Evolutionary conservation across 208 protist genomes (phyloP).

Genomic region (Acanthamoeba polyphaga): DNA sequence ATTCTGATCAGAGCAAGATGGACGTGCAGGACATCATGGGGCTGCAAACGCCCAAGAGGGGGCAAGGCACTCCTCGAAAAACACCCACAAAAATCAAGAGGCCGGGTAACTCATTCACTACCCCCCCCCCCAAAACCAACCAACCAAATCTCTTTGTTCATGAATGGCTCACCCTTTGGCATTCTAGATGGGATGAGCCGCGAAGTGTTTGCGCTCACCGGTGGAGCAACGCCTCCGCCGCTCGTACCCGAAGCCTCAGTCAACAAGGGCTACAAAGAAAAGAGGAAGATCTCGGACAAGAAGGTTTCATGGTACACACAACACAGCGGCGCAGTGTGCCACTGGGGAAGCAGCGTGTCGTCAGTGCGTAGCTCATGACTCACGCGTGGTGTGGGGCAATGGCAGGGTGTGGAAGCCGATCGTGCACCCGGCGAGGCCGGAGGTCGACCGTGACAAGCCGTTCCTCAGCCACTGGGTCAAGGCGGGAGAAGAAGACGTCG

Average conservation of each 20-base stretch:
- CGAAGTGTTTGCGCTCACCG: conserved; percentile 74
- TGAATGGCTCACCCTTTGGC: background rate
- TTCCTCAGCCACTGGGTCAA: conserved; percentile 70
- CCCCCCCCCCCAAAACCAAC: background rate
- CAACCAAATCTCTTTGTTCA: background rate
- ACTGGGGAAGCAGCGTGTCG: too few species aligned
- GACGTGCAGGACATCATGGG: conserved; percentile 76
- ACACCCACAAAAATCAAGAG: conserved; percentile 4
- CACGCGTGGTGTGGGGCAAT: too few species aligned
- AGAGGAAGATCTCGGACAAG: conserved; percentile 24
- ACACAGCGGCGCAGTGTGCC: background rate
- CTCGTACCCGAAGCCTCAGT: background rate
- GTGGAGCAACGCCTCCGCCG: conserved; percentile 7
- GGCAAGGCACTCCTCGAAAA: background rate
- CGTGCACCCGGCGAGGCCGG: conserved; percentile 34
- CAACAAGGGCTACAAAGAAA: conserved; percentile 71
- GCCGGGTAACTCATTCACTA: conserved; percentile 15
- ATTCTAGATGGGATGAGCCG: conserved; percentile 70
- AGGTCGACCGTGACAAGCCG: conserved; percentile 6
- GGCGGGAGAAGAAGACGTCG: background rate
- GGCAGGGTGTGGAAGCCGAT: conserved; percentile 57
- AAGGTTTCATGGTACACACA: conserved; percentile 31
- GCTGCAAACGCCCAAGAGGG: conserved; percentile 38
- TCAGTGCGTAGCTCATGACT: too few species aligned
- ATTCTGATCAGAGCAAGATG: background rate